phyloP scores from a whole-genome alignment of 2,329 filamentous ascomycete species.

The Epicoccum sorghinum region DNA sequence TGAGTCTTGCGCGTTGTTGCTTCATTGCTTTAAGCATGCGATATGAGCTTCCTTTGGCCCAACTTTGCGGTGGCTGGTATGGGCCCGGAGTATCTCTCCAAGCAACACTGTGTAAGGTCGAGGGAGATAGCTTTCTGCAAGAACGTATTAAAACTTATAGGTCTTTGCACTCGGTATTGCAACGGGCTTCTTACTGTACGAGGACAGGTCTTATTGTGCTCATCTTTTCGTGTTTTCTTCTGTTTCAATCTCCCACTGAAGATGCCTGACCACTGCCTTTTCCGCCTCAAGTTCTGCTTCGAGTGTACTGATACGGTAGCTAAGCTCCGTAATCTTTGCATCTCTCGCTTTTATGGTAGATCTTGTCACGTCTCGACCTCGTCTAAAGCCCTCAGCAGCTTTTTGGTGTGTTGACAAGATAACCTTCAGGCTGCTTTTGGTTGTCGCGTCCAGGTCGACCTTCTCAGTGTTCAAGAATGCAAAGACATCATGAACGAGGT shows the following conservation, averaged over 20 bases:
- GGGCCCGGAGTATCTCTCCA: not conserved
- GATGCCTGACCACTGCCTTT: conserved; percentile 47
- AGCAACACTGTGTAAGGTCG: too few relatives aligned
- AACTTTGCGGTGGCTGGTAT: not conserved
- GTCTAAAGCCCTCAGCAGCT: conserved; percentile 65
- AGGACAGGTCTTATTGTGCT: not conserved
- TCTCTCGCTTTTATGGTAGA: conserved; percentile 68
- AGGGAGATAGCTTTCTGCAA: too few relatives aligned
- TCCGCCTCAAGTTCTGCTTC: conserved; percentile 63
- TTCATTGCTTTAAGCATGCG: not conserved
- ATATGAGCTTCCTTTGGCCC: not conserved
- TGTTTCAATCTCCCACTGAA: conserved; percentile 29
- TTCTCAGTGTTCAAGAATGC: conserved; percentile 54
- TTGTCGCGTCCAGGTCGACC: conserved; percentile 41
- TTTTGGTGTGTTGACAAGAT: conserved; percentile 58
- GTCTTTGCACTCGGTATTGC: too few relatives aligned
- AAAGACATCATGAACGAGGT: conserved; percentile 54
- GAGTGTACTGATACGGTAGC: conserved; percentile 66
- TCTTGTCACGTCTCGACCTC: conserved; percentile 71
- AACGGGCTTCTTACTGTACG: too few relatives aligned
- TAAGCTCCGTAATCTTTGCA: conserved; percentile 67
- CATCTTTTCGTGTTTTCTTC: not conserved
- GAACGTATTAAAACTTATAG: too few relatives aligned
- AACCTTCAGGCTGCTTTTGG: conserved; percentile 24
- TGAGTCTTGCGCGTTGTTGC: conserved; percentile 2